Evolutionary conservation across 352 stramenopile species (phyloP), one percentile per base, ranked within the genome.

Genomic region (Phytophthora megakarya): DNA sequence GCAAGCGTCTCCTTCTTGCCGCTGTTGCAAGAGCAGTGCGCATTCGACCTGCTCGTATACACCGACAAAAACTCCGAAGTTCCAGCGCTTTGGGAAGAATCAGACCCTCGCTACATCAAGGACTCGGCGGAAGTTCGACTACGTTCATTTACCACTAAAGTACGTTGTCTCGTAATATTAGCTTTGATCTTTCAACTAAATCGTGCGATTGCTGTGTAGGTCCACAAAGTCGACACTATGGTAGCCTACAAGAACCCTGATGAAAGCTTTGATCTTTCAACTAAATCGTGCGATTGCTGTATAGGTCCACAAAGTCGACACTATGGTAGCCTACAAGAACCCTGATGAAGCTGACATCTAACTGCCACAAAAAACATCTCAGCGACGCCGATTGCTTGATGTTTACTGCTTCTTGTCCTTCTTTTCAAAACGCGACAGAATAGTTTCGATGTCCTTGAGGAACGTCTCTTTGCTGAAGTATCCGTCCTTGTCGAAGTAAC

Each of bases 1-100:
- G 97, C 97, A 11, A 97, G 84, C 49, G 96, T 99, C n/a, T 99
- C 98, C 8, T 99, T 99, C 75, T 75, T 99, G 30, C 98, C 98
- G 40, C 79, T 99, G 1, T 82, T 99, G 16, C 91, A 98, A 47
- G 98, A 99, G 71, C 93, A 96, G 19, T 99, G 97, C 67, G 96
- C 93, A 3, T 99, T 99, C 72, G 98, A 99, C 73, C 69, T 99
- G 46, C 80, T 99, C 3, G 96, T 99, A 6, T 99, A 99, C 81
- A 99, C 97, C 0, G 90, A 99, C 70, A 97, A 97, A 71, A 92
- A 98, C 65, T 97, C 96, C 1, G 84, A 91, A 28, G 97, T 99
- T 25, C 97, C 97, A 33, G 63, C 89, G 18, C 81, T 97, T 56
- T 99, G 98, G 97, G 97, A 99, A 64, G 97, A 99, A 64, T 98